Percentiles rank a stretch among this genome's conserved stretches.
Conservation (phyloP, 1,284 basidiomycete genomes). For the Bjerkandera adusta region DNA sequence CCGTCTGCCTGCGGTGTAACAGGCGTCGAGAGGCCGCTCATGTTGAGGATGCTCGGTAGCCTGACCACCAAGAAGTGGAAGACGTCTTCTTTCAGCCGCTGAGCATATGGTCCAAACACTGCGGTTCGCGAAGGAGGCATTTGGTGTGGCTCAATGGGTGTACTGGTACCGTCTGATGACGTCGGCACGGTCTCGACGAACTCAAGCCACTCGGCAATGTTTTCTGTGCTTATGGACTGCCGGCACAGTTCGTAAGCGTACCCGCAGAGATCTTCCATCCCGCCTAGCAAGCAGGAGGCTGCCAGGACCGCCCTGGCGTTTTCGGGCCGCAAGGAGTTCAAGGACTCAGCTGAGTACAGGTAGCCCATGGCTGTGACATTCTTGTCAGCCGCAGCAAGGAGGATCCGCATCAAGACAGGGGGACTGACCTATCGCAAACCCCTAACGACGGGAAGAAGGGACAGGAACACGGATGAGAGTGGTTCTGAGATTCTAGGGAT, state of each 20-base stretch:
- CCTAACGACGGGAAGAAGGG: constrained; percentile 38
- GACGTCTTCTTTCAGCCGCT: constrained; percentile 66
- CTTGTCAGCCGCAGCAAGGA: constrained; percentile 1
- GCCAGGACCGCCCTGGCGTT: constrained; percentile 84
- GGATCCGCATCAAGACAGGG: constrained; percentile 5
- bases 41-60: constrained; percentile 59
- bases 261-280: constrained; percentile 79
- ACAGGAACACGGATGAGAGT: neutral
- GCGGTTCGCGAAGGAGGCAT: constrained; percentile 40
- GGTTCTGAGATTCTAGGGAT: neutral
- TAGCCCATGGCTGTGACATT: constrained; percentile 62
- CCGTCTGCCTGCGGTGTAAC: constrained; percentile 36
- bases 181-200: constrained; percentile 65
- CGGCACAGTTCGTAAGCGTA: constrained; percentile 78
- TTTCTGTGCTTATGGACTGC: constrained; percentile 70
- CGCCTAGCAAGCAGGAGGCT: constrained; percentile 77
- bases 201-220: constrained; percentile 71
- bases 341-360: constrained; percentile 71
- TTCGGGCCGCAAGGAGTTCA: constrained; percentile 63
- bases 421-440: constrained; percentile 64
- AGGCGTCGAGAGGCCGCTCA: constrained; percentile 28
- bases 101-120: constrained; percentile 71
- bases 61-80: constrained; percentile 74
- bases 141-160: constrained; percentile 40
- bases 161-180: constrained; percentile 47